Base-by-base conservation (phyloP, 495 filamentous ascomycete species). In the Daldinia decipiens region DNA sequence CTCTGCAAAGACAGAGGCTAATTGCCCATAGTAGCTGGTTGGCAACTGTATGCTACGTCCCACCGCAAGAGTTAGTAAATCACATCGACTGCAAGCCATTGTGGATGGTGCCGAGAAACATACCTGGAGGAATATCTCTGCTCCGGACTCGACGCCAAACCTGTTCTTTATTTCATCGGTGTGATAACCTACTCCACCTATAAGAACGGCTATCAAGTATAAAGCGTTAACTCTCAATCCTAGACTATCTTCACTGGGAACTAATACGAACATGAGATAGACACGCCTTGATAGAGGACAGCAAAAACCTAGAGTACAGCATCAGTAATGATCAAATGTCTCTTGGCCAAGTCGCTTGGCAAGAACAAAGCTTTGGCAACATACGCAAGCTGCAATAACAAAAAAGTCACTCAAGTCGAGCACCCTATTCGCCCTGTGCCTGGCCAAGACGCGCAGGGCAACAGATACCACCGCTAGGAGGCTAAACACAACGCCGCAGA, bases 381-480 rank as follows among this genome's bases (percentile, higher is more conserved):
- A 43, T 68, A 77, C 75, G 39, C 71, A 72, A 3, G 75, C 72
- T n/a, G 57, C 59, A 31, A 77, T 70, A 50, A 76, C 73, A 38
- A 71, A 65, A 43, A 68, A 76, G 56, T 77, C 75, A n/a, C 75
- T 77, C 8, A 59, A 53, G 38, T 77, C 75, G 29, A 77, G 59
- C 17, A 29, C 4, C 29, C 75, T 65, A 56, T 62, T 62, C 27
- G 68, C 55, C 26, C 68, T 74, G 2, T 58, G 68, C 38, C 75
- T 62, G 5, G 75, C 70, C 27, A 76, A 47, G 29, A 76, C 43
- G 24, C 75, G 70, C 13, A 77, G 32, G 27, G 50, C 54, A 40
- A 76, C 75, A 24, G 64, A 53, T 24, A 56, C 24, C n/a, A 65
- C 54, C 27, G 75, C 65, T 12, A 76, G 34, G 24, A 76, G 34